phyloP scores from a whole-genome alignment of 2,329 filamentous ascomycete genomes.

The Pezicula neosporulosa region DNA sequence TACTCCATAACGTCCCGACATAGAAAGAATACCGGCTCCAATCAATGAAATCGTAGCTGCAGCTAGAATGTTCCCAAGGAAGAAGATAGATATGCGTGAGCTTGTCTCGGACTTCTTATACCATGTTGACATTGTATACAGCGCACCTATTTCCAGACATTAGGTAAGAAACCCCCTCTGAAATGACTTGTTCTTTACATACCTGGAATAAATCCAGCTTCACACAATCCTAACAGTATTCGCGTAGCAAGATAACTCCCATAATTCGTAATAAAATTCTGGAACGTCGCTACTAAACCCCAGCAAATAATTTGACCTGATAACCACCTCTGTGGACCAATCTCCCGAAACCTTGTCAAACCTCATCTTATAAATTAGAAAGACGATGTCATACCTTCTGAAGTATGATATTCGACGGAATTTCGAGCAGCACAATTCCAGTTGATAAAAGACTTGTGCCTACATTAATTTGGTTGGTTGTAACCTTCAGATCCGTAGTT shows the following conservation, averaged over 20 bases:
- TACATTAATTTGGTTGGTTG: constrained; percentile 27
- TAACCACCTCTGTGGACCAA: constrained; percentile 19
- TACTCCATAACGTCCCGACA: background rate
- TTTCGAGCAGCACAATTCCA: background rate
- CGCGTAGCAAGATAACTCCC: background rate
- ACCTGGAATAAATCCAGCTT: background rate
- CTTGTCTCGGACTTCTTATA: constrained; percentile 56
- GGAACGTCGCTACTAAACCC: constrained; percentile 26
- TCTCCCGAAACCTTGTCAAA: background rate
- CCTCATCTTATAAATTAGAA: background rate
- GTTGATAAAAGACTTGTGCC: background rate
- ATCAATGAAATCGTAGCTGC: constrained; percentile 56
- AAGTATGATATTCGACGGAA: background rate
- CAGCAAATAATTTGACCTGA: constrained; percentile 27
- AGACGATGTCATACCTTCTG: background rate
- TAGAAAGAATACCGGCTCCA: constrained; percentile 32
- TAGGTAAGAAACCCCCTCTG: background rate
- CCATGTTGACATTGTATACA: constrained; percentile 60
- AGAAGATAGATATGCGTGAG: constrained; percentile 56
- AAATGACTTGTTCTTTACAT: background rate
- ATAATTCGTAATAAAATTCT: constrained; percentile 37
- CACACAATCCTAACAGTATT: background rate
- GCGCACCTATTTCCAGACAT: constrained; percentile 26
- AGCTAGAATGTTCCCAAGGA: constrained; percentile 51
- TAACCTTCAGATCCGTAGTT: constrained; percentile 43